Conservation (phyloP, 2,329 filamentous ascomycete genomes). For the Aspergillus quadricinctus region DNA sequence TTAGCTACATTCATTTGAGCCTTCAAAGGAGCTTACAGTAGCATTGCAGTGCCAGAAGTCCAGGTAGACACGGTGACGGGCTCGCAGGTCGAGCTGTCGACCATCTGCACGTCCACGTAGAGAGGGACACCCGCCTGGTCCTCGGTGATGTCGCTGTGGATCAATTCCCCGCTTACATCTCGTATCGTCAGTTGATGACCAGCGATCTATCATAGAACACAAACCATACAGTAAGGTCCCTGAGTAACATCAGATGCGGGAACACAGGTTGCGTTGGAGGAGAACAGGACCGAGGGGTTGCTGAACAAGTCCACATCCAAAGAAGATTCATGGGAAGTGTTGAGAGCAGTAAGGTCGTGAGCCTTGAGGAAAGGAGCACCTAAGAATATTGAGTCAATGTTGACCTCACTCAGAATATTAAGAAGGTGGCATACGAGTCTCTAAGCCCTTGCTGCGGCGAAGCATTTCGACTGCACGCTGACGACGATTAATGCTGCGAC, state of each 20-base stretch:
- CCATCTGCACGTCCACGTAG: constrained; percentile 39
- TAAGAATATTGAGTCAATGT: constrained; percentile 1
- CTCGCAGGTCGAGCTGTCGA: constrained; percentile 41
- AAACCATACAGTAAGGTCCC: constrained; percentile 47
- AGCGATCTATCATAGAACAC: background rate
- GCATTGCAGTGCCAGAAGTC: constrained; percentile 43
- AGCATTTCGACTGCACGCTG: constrained; percentile 39
- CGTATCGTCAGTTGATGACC: background rate
- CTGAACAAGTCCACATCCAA: constrained; percentile 18
- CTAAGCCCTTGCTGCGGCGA: constrained; percentile 38
- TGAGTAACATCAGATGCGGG: constrained; percentile 52
- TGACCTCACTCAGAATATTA: background rate
- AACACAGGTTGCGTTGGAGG: constrained; percentile 40
- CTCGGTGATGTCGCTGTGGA: constrained; percentile 34
- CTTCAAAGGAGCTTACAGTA: constrained; percentile 19
- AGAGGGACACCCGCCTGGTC: constrained; percentile 34
- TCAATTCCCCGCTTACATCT: constrained; percentile 36
- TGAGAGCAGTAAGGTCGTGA: constrained; percentile 35
- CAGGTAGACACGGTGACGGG: constrained; percentile 32
- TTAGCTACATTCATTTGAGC: background rate
- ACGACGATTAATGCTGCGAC: constrained; percentile 45
- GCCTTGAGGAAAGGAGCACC: constrained; percentile 22
- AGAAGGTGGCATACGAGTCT: constrained; percentile 17
- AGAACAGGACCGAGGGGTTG: constrained; percentile 25
- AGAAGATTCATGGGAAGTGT: constrained; percentile 38